Evolutionary conservation across 306 rosid species (phyloP), one percentile per base, ranked within the genome.

Genomic region (Lablab purpureus): DNA sequence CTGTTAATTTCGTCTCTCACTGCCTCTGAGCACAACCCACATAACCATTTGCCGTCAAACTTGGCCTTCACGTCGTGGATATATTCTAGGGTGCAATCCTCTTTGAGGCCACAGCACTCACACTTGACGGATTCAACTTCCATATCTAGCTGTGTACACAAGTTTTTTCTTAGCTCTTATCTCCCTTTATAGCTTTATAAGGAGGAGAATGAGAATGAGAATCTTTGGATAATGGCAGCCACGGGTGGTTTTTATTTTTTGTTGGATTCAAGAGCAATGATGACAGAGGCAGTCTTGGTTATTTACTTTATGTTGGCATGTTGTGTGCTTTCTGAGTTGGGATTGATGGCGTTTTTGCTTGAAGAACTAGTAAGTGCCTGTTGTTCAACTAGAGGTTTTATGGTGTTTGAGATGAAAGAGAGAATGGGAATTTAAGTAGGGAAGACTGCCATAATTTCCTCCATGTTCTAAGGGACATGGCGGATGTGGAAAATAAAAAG

Each of bases 11-110:
- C 97, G 27, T 94, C 95, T 73, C 93, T 87, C 0, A 94, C 99
- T 11, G 97, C 99, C 80, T 94, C 97, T 49, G 97, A 92, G 82
- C 99, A 94, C 80, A 94, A 72, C 82, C 99, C 99, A 88, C 99
- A 94, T 1, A 94, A 83, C 97, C 97, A 94, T 89, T 91, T 92
- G 0, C 90, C 95, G 28, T 91, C 90, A 32, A 94, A 94, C 49
- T 88, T 91, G 5, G 88, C 85, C 89, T 91, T 91, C 47, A 92
- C 93, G 9, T 88, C 89, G 0, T 47, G 81, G 60, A 92, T 94
- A 50, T 94, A 92, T 67, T 84, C 92, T 76, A 86, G 89, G 27
- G 97, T 94, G 82, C 97, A 94, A 30, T 92, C 97, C 75, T 94
- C 99, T 88, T 92, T 91, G 32, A 91, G 83, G 4, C 94, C 97